Percentiles rank a stretch among this genome's conserved stretches.
Conservation (phyloP, 495 filamentous ascomycete species). For the Chaetomium cochliodes region DNA sequence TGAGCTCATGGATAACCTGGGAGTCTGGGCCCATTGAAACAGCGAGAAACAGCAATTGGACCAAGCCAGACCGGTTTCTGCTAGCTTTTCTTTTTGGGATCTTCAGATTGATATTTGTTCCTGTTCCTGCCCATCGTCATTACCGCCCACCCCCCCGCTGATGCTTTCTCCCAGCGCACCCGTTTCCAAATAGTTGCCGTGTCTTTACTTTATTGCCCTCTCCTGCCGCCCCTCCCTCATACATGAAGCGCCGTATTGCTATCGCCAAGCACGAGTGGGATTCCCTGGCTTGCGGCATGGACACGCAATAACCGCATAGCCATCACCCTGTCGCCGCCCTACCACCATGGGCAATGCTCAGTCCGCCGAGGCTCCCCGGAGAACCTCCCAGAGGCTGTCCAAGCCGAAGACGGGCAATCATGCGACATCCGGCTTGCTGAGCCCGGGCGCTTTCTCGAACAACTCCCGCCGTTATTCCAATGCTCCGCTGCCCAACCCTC, state of each 20-base stretch:
- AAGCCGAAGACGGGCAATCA: conserved; percentile 48
- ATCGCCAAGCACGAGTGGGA: conserved; percentile 24
- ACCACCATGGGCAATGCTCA: conserved; percentile 48
- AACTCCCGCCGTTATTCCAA: conserved; percentile 37
- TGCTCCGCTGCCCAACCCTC: conserved; percentile 26
- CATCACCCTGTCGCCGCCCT: conserved; percentile 34
- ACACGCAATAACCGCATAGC: conserved; percentile 43
- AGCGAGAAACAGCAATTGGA: conserved; percentile 19
- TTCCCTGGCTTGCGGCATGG: conserved; percentile 40
- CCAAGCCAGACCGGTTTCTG: conserved; percentile 22
- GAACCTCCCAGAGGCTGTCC: conserved; percentile 47
- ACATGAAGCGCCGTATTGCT: conserved; percentile 29
- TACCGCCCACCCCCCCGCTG: conserved; percentile 8
- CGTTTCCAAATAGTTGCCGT: conserved; percentile 13
- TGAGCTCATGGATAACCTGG: not conserved
- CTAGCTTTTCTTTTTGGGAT: conserved; percentile 12
- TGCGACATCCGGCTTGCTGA: conserved; percentile 49
- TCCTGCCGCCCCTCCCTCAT: conserved; percentile 17
- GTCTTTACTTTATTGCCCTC: conserved; percentile 29
- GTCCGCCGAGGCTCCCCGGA: conserved; percentile 44
- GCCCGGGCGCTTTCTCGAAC: conserved; percentile 37
- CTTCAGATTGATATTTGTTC: not conserved
- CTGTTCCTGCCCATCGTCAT: conserved; percentile 1
- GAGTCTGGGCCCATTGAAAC: conserved; percentile 8
- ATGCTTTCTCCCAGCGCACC: not conserved